Evolutionary conservation across 1,139 yeast genomes (phyloP).

Genomic region (Saccharomyces uvarum): DNA sequence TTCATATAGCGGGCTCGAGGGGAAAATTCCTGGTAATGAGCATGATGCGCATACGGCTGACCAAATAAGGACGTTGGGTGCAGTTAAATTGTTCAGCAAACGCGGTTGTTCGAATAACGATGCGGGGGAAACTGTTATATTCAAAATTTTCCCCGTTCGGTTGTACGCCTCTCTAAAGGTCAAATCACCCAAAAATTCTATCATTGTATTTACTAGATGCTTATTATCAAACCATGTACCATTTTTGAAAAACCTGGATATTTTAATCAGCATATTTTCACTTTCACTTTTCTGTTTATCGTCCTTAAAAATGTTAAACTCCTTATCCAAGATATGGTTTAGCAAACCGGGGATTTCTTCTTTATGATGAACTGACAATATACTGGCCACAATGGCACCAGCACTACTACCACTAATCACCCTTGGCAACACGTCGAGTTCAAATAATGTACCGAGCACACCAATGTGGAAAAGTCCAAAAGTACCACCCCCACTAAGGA

Average conservation of each 20-base stretch:
- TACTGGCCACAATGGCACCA: constrained; percentile 88
- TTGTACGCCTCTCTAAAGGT: constrained; percentile 93
- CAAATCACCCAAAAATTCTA: constrained; percentile 72
- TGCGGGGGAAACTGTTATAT: constrained; percentile 86
- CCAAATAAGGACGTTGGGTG: constrained; percentile 92
- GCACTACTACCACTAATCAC: constrained; percentile 97
- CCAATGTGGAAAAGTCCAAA: constrained; percentile 92
- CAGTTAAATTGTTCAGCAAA: constrained; percentile 78
- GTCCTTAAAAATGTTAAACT: constrained; percentile 65
- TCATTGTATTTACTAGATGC: constrained; percentile 67
- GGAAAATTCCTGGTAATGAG: constrained; percentile 84
- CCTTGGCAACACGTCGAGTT: constrained; percentile 68
- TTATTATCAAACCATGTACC: constrained; percentile 86
- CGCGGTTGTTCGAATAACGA: constrained; percentile 76
- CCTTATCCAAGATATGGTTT: constrained; percentile 45
- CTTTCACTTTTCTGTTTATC: constrained; percentile 41
- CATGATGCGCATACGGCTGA: constrained; percentile 97
- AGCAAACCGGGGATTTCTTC: constrained; percentile 60
- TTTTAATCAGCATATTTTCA: constrained; percentile 41
- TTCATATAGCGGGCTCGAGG: constrained; percentile 77
- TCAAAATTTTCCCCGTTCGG: constrained; percentile 75
- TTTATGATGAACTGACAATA: constrained; percentile 71
- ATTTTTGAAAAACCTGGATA: constrained; percentile 38
- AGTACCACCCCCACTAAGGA: constrained; percentile 90
- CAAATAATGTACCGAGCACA: constrained; percentile 70